phyloP scores from a whole-genome alignment of 2,329 filamentous ascomycete genomes.

The Kalaharituber pfeilii region DNA sequence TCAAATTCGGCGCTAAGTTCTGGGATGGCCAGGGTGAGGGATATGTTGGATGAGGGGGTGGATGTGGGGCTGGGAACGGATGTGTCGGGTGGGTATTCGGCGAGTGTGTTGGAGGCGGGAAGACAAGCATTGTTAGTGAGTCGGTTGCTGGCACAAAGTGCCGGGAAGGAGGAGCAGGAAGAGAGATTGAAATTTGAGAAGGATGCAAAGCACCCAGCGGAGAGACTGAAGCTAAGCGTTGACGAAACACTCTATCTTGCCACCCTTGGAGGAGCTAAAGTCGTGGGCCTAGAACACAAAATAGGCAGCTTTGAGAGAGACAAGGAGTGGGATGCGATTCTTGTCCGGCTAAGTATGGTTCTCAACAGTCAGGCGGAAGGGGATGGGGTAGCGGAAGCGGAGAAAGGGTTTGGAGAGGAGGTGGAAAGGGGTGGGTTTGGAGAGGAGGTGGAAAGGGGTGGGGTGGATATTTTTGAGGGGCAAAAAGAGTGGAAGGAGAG shows the following conservation, averaged over 20 bases:
- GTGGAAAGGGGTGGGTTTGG: constrained; percentile 26
- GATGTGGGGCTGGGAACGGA: constrained; percentile 79
- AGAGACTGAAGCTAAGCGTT: constrained; percentile 52
- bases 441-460: constrained; percentile 33
- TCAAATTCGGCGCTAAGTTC: constrained; percentile 70
- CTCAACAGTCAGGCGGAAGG: too few species aligned
- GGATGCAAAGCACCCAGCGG: constrained; percentile 24
- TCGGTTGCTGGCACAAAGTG: constrained; percentile 47
- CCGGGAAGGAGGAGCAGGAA: too few species aligned
- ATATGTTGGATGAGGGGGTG: constrained; percentile 55
- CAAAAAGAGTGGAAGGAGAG: constrained; percentile 65
- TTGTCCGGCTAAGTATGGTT: constrained; percentile 46
- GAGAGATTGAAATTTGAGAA: too few species aligned
- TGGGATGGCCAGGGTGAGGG: constrained; percentile 58
- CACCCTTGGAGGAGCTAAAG: constrained; percentile 69
- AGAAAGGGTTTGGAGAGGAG: constrained; percentile 25
- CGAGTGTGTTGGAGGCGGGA: constrained; percentile 66
- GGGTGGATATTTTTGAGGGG: constrained; percentile 79
- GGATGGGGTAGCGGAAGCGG: constrained; percentile 15
- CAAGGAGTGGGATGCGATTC: constrained; percentile 80
- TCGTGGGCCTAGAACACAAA: constrained; percentile 52
- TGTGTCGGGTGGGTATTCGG: constrained; percentile 70
- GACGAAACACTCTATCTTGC: constrained; percentile 76
- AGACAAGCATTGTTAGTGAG: constrained; percentile 65
- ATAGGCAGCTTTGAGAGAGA: constrained; percentile 73